These are phyloP conservation scores for Lotus japonicus DNA, from an alignment of 306 rosid species.

Conservation along the genomic window DNA sequence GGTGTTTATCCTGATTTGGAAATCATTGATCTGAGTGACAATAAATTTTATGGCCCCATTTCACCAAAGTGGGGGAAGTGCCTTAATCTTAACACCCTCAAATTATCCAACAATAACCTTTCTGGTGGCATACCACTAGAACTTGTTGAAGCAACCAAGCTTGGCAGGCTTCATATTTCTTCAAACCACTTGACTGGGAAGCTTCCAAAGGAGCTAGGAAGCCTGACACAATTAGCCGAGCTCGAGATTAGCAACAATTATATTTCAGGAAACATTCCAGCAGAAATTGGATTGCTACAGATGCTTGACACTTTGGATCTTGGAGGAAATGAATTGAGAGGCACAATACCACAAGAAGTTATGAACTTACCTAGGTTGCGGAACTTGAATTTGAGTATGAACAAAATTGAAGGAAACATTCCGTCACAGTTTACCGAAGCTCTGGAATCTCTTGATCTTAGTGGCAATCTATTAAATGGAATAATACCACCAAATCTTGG, in stretches of 20 bases:
- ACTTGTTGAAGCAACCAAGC: not conserved
- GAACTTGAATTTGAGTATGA: constrained; percentile 20
- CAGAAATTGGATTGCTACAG: constrained; percentile 5
- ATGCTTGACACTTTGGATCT: constrained; percentile 18
- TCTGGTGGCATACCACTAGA: constrained; percentile 27
- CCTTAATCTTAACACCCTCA: not conserved
- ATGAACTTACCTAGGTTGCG: not conserved
- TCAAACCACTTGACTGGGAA: constrained; percentile 24
- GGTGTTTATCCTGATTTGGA: constrained; percentile 26
- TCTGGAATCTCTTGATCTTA: constrained; percentile 37
- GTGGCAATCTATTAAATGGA: constrained; percentile 23
- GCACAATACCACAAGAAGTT: constrained; percentile 17
- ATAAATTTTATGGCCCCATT: constrained; percentile 24
- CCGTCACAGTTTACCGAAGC: constrained; percentile 10
- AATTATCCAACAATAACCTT: constrained; percentile 19
- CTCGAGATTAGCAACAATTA: constrained; percentile 6
- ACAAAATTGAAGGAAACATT: constrained; percentile 20
- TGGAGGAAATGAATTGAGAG: constrained; percentile 18
- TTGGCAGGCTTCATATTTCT: constrained; percentile 25
- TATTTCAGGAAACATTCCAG: constrained; percentile 16
- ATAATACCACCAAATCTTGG: constrained; percentile 33
- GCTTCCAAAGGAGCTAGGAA: constrained; percentile 34
- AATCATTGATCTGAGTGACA: constrained; percentile 27
- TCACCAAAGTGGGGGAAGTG: constrained; percentile 29
- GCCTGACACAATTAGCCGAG: not conserved